A percentile compares a stretch with the other conserved stretches of the same genome.
Conservation (phyloP, 2,329 filamentous ascomycete species). For the Venturia nashicola region DNA sequence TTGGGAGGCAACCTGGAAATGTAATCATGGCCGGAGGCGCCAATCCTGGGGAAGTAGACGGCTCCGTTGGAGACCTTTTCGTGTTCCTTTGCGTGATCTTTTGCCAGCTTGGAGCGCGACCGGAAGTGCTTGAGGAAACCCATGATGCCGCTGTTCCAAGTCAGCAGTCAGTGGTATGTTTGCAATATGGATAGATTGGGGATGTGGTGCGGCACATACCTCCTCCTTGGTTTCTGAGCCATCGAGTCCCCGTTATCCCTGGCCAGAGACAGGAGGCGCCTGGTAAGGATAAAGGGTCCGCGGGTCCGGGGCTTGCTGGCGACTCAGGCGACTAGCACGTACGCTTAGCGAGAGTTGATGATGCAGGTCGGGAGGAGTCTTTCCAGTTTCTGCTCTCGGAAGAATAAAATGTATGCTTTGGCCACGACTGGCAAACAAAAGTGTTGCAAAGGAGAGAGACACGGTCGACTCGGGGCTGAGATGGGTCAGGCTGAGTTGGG, state of each 20-base stretch:
- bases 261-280: not conserved
- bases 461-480: too few species aligned
- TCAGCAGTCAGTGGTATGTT: not conserved
- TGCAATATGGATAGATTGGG: constrained; percentile 4
- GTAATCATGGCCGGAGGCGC: constrained; percentile 25
- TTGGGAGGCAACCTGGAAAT: constrained; percentile 45
- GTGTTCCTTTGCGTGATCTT: not conserved
- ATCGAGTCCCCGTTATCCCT: not conserved
- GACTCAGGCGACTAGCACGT: not conserved
- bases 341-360: not conserved
- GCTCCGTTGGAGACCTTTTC: not conserved
- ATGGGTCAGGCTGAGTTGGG: not conserved
- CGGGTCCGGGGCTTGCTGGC: not conserved
- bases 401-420: not conserved
- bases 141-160: constrained; percentile 9
- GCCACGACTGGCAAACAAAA: not conserved
- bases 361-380: not conserved
- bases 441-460: not conserved
- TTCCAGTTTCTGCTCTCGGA: not conserved
- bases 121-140: constrained; percentile 12
- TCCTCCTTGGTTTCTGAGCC: not conserved
- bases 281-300: not conserved
- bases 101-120: constrained; percentile 6
- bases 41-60: constrained; percentile 15
- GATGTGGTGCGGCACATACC: not conserved